Base-by-base conservation (phyloP, 495 filamentous ascomycete species). In the Neurospora tetrasperma region DNA sequence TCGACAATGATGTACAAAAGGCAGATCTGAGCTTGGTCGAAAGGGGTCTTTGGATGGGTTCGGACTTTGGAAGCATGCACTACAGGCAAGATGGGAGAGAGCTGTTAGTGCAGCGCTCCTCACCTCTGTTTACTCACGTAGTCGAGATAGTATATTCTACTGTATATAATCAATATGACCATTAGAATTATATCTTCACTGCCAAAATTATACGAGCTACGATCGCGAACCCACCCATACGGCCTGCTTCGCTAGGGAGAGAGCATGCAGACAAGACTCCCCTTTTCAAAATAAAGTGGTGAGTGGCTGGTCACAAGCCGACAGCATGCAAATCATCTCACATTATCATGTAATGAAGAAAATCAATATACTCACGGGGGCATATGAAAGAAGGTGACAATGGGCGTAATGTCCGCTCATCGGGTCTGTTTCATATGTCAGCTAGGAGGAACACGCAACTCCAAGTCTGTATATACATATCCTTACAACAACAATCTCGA, bases 1-100 rank as follows among this genome's bases (percentile, higher is more conserved):
- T 66, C 27, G 79, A 76, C 81, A 69, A 80, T 85, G 83, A 85
- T 76, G 82, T 79, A 73, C 74, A 78, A 84, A 85, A 84, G 83
- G 82, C 83, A 84, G 80, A 79, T 83, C 83, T 85, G 83, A 85
- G 83, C 83, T 66, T 66, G 54, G 54, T 66, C 35, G 9, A 31
- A 31, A 66, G 14, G 12, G 54, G 54, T 66, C 54, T 31, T 66
- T 35, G 54, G 48, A 66, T 66, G 27, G 27, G 7, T 66, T 31
- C 2, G 27, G 27, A 66, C 35, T 66, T 31, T 1, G 54, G 27
- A 66, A 66, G 54, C 54, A 66, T 66, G 27, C 23, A 3, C 4
- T 66, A 66, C 1, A 31, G 27, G 27, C 27, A 6, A 38, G 54
- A 18, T 10, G 12, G 12, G 54, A 66, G 27, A 31, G 14, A 16